Evolutionary conservation across 2,329 filamentous ascomycete genomes (phyloP).

Genomic region (Ceratocystis eucalypticola): DNA sequence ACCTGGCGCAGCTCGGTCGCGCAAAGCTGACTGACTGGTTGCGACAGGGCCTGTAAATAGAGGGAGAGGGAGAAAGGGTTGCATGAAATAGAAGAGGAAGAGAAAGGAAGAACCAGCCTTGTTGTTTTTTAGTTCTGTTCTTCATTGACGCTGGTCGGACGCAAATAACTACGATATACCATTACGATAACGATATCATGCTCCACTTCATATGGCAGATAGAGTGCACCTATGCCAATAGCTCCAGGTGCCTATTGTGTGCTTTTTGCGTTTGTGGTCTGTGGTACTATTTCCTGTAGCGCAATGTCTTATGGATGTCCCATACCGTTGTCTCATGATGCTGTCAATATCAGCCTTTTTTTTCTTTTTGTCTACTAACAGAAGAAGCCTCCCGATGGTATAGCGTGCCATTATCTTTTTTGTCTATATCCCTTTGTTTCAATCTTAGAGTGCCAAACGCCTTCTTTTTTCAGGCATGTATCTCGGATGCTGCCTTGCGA

Average conservation of each 20-base stretch:
- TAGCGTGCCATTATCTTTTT: not conserved
- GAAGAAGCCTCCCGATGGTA: not conserved
- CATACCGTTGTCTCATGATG: not conserved
- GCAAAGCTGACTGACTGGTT: slow-evolving; percentile 81
- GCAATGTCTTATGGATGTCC: not conserved
- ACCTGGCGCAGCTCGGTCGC: slow-evolving; percentile 87
- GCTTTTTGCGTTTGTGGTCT: not conserved
- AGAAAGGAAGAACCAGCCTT: slow-evolving; percentile 10
- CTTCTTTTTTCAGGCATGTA: slow-evolving; percentile 30
- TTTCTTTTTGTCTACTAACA: slow-evolving; percentile 1
- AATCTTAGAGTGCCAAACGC: not conserved
- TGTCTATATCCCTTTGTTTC: not conserved
- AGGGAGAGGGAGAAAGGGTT: not conserved
- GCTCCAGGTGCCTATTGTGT: not conserved
- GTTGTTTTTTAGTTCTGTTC: slow-evolving; percentile 21
- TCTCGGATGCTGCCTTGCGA: slow-evolving; percentile 58
- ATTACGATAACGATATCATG: slow-evolving; percentile 8
- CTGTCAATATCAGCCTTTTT: not conserved
- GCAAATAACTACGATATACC: slow-evolving; percentile 12
- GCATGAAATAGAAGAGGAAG: not conserved
- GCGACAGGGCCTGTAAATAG: slow-evolving; percentile 58
- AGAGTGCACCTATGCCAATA: not conserved
- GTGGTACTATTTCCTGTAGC: not conserved
- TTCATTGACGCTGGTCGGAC: slow-evolving; percentile 1
- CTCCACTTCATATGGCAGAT: not conserved